phyloP scores from a whole-genome alignment of 441 rosid genomes.

The Corymbia calophylla region DNA sequence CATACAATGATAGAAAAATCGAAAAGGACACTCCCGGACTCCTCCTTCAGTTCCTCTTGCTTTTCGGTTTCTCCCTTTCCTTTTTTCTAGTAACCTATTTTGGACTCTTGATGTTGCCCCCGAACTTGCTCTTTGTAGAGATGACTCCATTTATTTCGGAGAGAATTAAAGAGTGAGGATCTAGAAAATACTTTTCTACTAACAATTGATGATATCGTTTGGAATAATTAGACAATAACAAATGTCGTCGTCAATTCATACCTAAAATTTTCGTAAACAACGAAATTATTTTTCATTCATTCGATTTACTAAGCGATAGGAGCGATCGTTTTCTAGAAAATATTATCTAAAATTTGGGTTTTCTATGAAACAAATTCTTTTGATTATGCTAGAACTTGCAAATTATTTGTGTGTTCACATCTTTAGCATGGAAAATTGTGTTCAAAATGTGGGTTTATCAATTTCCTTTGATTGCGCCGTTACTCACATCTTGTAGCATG shows the following conservation, averaged over 20 bases:
- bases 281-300: neutral
- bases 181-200: too few species aligned
- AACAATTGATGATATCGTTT: too few species aligned
- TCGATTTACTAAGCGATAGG: accelerated
- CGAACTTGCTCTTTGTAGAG: neutral
- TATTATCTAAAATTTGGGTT: too few species aligned
- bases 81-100: neutral
- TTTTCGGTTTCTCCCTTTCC: neutral
- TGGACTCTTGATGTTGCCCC: neutral
- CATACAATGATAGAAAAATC: neutral
- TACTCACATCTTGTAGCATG: too few species aligned
- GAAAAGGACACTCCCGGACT: neutral
- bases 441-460: too few species aligned
- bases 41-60: neutral
- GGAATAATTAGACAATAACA: too few species aligned
- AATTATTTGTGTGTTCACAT: neutral
- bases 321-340: neutral
- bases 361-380: too few species aligned
- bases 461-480: too few species aligned
- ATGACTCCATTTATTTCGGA: neutral
- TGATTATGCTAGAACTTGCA: too few species aligned
- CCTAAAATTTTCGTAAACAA: too few species aligned
- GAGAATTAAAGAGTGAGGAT: too few species aligned
- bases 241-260: too few species aligned
- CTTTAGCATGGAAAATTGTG: neutral